phyloP scores from a whole-genome alignment of 129 eudicot species.

The Artemisia annua region DNA sequence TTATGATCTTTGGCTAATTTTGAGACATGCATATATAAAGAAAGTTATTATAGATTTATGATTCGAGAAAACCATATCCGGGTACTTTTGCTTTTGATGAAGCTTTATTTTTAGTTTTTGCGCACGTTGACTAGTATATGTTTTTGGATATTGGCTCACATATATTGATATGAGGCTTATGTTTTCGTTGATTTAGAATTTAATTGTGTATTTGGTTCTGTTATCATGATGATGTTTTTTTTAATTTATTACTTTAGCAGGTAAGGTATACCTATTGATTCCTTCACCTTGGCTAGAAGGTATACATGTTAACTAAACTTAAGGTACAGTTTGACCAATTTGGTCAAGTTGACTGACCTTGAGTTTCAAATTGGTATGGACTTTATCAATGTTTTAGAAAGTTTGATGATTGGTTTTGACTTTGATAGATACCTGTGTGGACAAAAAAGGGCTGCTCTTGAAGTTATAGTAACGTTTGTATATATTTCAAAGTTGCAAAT shows the following conservation, averaged over 20 bases:
- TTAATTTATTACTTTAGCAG: neutral
- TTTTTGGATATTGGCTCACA: neutral
- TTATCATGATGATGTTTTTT: neutral
- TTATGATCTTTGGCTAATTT: constrained; percentile 1
- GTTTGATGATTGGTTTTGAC: neutral
- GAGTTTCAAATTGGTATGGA: neutral
- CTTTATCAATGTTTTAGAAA: neutral
- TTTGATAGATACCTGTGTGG: neutral
- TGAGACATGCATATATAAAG: neutral
- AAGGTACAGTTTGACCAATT: neutral
- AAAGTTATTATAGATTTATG: neutral
- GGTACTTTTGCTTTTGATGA: neutral
- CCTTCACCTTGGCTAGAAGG: no score
- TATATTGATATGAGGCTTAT: neutral
- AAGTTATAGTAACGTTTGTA: no score
- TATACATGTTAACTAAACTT: neutral
- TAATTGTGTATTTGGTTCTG: neutral
- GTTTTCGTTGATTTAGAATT: neutral
- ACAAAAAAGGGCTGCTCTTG: no score
- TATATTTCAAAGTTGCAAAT: neutral
- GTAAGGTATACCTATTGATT: neutral
- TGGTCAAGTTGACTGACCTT: neutral
- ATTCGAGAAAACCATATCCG: neutral
- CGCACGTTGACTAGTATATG: neutral
- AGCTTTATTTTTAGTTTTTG: neutral